These are phyloP conservation scores for Parsonsia alboflavescens DNA, from an alignment of 257 asterid genomes.

Conservation along the genomic window DNA sequence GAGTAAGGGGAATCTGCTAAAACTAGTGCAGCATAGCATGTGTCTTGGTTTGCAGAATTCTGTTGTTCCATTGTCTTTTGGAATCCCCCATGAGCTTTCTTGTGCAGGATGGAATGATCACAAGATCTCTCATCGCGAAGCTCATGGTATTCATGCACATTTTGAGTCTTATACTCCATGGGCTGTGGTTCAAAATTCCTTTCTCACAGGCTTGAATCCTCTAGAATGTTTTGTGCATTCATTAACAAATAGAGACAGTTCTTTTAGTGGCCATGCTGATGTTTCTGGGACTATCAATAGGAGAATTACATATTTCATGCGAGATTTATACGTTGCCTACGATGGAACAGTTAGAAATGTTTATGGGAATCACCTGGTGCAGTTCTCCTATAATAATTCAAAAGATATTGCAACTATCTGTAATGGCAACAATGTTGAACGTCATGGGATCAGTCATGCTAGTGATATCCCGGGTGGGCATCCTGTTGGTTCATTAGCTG, in stretches of 20 bases:
- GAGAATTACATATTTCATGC: conserved; percentile 77
- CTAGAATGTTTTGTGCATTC: conserved; percentile 72
- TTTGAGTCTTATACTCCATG: conserved; percentile 51
- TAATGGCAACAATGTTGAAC: conserved; percentile 18
- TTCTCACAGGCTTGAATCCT: conserved; percentile 77
- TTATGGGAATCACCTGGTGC: conserved; percentile 75
- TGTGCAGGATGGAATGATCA: conserved; percentile 78
- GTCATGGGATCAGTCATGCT: conserved; percentile 8
- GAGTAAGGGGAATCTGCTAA: conserved; percentile 88
- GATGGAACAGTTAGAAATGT: conserved; percentile 90
- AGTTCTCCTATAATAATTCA: conserved; percentile 45
- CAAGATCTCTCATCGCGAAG: conserved; percentile 30
- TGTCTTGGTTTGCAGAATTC: conserved; percentile 91
- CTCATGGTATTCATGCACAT: conserved; percentile 21
- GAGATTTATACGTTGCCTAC: conserved; percentile 65
- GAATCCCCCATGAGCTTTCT: conserved; percentile 58
- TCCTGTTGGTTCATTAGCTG: conserved; percentile 95
- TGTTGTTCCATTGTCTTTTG: conserved; percentile 57
- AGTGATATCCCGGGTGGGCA: conserved; percentile 46
- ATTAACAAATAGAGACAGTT: conserved; percentile 72
- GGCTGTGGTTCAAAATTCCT: conserved; percentile 63
- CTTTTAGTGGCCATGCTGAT: conserved; percentile 96
- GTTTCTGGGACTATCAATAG: conserved; percentile 76
- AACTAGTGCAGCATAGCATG: conserved; percentile 87
- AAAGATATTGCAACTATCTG: conserved; percentile 12